Base-by-base conservation (phyloP, 495 filamentous ascomycete genomes). In the Trichoderma gamsii region DNA sequence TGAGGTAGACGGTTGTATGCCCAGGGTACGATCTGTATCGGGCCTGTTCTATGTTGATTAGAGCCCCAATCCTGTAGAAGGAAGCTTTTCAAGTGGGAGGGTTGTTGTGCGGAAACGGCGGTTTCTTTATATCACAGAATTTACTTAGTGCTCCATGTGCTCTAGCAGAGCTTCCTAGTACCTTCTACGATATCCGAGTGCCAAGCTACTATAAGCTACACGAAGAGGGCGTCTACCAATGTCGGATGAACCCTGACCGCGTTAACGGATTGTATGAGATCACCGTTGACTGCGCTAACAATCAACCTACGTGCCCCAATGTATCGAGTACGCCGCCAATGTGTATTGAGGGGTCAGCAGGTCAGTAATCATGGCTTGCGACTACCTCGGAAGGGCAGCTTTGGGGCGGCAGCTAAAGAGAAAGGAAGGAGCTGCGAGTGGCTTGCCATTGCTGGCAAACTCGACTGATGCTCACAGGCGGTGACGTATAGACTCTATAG, bases 301-400 rank as follows among this genome's bases (percentile, higher is more conserved):
- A 7, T 18, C 8, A 1, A 21, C 49, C 21, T 11, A n/a, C n/a
- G n/a, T n/a, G n/a, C 21, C 6, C 9, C 8, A 21, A 52, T 52
- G 49, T 52, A 52, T 23, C 16, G 49, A 23, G 66, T 71, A 59
- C 70, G 64, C 68, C 41, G 73, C 70, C 69, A 29, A 29, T 21
- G n/a, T 11, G 49, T 52, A 52, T 4, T 52, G 49, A 52, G 49
- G 49, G 49, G 49, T 52, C 11, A 21, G 49, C 21, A 23, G 29
- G 29, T 29, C 29, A 29, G 29, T 29, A 52, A 52, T n/a, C 49
- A 52, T 21, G 49, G 21, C 44, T 52, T 52, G 49, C 4, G 49
- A 52, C 49, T 52, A 52, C 21, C 21, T 52, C n/a, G 18, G 49
- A 52, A 52, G 18, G 49, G n/a, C 49, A 52, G 21, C 1, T 52